These are phyloP conservation scores for Areca catechu DNA, from an alignment of 176 grass and related monocot species.

Conservation along the genomic window DNA sequence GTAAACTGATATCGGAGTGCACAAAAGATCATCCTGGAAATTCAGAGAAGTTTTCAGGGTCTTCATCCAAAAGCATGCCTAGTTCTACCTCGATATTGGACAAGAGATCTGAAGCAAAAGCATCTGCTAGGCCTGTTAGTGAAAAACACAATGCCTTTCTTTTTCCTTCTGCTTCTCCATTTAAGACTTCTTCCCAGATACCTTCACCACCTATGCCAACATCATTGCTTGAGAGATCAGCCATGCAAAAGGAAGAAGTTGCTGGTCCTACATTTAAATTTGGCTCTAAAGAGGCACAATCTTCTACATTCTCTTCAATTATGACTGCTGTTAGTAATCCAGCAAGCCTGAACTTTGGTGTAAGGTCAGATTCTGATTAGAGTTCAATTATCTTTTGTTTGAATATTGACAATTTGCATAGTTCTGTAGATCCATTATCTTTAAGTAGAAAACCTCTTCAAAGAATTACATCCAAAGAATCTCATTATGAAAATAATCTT, in stretches of 20 bases:
- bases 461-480: too few species aligned
- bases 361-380: background rate
- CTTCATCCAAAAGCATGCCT: slow-evolving; percentile 4
- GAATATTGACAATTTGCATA: too few species aligned
- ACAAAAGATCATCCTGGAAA: background rate
- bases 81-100: slow-evolving; percentile 19
- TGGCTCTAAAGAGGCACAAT: background rate
- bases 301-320: background rate
- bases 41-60: slow-evolving; percentile 10
- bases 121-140: too few species aligned
- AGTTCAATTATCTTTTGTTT: too few species aligned
- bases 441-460: too few species aligned
- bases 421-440: too few species aligned
- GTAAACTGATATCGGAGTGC: background rate
- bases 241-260: background rate
- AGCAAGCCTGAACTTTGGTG: background rate
- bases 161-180: background rate
- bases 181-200: background rate
- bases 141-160: too few species aligned
- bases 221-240: background rate
- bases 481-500: too few species aligned
- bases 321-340: background rate
- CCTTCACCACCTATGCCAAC: background rate
- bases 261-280: background rate
- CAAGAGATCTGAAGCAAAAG: background rate